Evolutionary conservation across 257 asterid species (phyloP).

Genomic region (Knoxia roxburghii): DNA sequence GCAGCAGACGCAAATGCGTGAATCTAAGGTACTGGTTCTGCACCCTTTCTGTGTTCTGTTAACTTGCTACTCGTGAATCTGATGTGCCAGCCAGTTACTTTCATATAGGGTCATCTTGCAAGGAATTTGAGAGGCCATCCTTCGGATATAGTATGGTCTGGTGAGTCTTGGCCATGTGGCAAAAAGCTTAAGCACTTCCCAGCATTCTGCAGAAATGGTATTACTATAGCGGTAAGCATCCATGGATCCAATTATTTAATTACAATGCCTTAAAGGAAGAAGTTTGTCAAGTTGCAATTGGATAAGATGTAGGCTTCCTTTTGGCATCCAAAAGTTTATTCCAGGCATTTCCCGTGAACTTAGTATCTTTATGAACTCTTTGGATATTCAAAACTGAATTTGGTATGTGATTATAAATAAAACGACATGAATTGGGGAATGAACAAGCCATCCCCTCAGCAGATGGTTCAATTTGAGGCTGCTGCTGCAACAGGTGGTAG

Average conservation of each 20-base stretch:
- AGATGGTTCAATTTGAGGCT: slow-evolving; percentile 33
- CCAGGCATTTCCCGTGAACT: background rate
- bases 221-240: slow-evolving; percentile 68
- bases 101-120: slow-evolving; percentile 52
- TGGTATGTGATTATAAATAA: background rate
- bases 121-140: slow-evolving; percentile 55
- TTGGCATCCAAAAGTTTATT: background rate
- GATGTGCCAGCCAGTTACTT: slow-evolving; percentile 13
- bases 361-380: no score
- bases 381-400: background rate
- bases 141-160: slow-evolving; percentile 86
- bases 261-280: background rate
- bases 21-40: slow-evolving; percentile 47
- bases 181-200: slow-evolving; percentile 93
- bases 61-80: slow-evolving; percentile 12
- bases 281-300: background rate
- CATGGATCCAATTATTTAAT: background rate
- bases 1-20: slow-evolving; percentile 43
- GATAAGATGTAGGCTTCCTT: background rate
- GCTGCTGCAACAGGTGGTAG: background rate
- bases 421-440: slow-evolving; percentile 10
- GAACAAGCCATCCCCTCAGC: slow-evolving; percentile 29
- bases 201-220: slow-evolving; percentile 74
- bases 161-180: slow-evolving; percentile 79
- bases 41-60: slow-evolving; percentile 8